Percentiles rank a stretch among this genome's conserved stretches.
phyloP scores from a whole-genome alignment of 2,329 filamentous ascomycete genomes.

The Colletotrichum sojae region DNA sequence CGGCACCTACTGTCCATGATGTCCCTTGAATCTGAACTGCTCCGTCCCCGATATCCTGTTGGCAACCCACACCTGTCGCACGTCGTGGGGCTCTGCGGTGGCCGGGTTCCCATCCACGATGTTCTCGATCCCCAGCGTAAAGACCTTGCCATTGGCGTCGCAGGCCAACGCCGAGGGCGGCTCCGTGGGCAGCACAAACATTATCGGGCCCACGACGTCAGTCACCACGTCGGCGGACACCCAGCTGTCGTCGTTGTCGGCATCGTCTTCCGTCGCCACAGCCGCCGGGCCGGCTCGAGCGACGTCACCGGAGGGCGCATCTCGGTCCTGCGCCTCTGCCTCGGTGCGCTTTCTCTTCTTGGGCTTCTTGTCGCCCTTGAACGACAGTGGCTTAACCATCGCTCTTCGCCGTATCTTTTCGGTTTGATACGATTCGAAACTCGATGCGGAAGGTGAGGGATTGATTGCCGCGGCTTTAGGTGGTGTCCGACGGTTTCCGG shows the following conservation, averaged over 20 bases:
- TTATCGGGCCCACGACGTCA: slow-evolving; percentile 85
- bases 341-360: slow-evolving; percentile 89
- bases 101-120: slow-evolving; percentile 84
- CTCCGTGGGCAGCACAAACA: slow-evolving; percentile 85
- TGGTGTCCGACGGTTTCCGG: slow-evolving; percentile 27
- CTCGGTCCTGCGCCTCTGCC: slow-evolving; percentile 56
- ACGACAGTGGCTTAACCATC: slow-evolving; percentile 92
- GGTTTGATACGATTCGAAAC: neutral
- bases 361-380: slow-evolving; percentile 97
- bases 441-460: slow-evolving; percentile 26
- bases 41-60: slow-evolving; percentile 88
- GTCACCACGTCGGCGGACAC: slow-evolving; percentile 82
- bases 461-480: slow-evolving; percentile 15
- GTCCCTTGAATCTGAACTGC: slow-evolving; percentile 87
- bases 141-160: slow-evolving; percentile 90
- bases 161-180: slow-evolving; percentile 83
- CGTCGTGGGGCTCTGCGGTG: slow-evolving; percentile 96
- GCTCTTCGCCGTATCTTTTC: slow-evolving; percentile 39
- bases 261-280: slow-evolving; percentile 48
- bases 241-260: slow-evolving; percentile 86
- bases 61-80: slow-evolving; percentile 95
- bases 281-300: slow-evolving; percentile 43
- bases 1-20: slow-evolving; percentile 80
- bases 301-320: slow-evolving; percentile 47
- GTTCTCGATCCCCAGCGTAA: slow-evolving; percentile 86